Evolutionary conservation across 2,329 filamentous ascomycete genomes (phyloP).

Genomic region (Aspergillus versicolor): DNA sequence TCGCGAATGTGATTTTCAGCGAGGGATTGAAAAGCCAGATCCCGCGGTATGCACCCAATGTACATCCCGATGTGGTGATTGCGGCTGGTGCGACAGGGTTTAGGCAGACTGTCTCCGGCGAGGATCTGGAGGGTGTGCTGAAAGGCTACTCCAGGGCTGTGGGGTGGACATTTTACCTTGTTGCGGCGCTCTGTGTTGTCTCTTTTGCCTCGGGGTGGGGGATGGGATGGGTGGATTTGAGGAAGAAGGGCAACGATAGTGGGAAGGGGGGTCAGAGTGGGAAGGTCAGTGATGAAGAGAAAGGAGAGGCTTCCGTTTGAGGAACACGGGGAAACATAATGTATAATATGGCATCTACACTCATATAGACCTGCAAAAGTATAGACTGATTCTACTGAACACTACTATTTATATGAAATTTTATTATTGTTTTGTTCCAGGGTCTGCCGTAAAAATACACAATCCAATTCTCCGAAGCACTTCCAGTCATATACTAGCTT

Average conservation of each 20-base stretch:
- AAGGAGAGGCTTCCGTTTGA: background rate
- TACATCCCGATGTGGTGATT: constrained; percentile 37
- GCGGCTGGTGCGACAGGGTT: constrained; percentile 48
- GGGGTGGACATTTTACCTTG: constrained; percentile 26
- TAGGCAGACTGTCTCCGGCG: constrained; percentile 30
- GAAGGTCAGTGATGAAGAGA: background rate
- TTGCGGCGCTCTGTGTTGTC: constrained; percentile 15
- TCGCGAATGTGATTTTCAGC: constrained; percentile 52
- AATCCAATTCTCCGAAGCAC: too few relatives aligned
- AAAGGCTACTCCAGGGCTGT: constrained; percentile 31
- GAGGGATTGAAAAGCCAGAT: constrained; percentile 39
- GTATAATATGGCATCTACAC: too few relatives aligned
- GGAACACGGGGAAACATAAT: too few relatives aligned
- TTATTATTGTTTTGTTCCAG: too few relatives aligned
- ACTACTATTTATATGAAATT: too few relatives aligned
- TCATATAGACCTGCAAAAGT: too few relatives aligned
- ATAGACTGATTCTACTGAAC: too few relatives aligned
- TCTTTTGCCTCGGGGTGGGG: constrained; percentile 21
- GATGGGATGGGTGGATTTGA: constrained; percentile 29
- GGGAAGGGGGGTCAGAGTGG: too few relatives aligned
- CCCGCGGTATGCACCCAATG: constrained; percentile 31
- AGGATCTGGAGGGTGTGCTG: constrained; percentile 30
- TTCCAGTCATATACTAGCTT: too few relatives aligned
- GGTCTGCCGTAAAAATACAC: too few relatives aligned
- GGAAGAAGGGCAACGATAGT: constrained; percentile 14